phyloP scores from a whole-genome alignment of 2,329 filamentous ascomycete genomes.

The Fusarium humuli region DNA sequence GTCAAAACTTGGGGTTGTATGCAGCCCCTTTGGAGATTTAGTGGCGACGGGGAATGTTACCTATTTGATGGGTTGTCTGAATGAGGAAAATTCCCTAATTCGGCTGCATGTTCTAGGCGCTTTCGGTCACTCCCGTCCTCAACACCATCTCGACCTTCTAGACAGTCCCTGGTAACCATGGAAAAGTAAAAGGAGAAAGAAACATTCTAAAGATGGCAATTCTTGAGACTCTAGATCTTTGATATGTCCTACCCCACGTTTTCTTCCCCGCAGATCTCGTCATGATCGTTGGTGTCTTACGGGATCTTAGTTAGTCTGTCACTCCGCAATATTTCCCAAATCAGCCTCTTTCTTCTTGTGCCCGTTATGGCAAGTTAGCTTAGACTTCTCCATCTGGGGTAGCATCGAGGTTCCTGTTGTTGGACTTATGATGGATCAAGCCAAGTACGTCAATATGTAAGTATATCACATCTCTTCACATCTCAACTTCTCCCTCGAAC shows the following conservation, averaged over 20 bases:
- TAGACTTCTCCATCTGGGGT: not conserved
- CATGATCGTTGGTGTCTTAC: not conserved
- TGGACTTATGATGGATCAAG: not conserved
- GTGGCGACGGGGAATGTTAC: conserved; percentile 7
- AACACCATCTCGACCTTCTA: not conserved
- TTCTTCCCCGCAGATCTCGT: not conserved
- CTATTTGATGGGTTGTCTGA: not conserved
- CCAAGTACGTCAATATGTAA: not conserved
- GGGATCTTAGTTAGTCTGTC: not conserved
- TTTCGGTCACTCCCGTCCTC: not conserved
- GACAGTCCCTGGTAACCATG: not conserved
- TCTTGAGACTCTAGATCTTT: not conserved
- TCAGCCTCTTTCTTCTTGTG: not conserved
- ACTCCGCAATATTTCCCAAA: conserved; percentile 13
- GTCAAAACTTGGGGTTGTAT: not conserved
- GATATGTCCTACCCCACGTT: not conserved
- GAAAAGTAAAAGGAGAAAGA: not conserved
- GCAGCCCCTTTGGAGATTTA: not conserved
- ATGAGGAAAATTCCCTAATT: conserved; percentile 21
- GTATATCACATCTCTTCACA: conserved; percentile 15
- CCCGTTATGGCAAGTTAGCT: conserved; percentile 12
- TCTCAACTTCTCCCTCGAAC: not conserved
- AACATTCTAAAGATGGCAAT: not conserved
- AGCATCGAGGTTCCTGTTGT: not conserved
- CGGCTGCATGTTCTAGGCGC: not conserved